A percentile compares a stretch with the other conserved stretches of the same genome.
phyloP scores from a whole-genome alignment of 768 basidiomycete species.

The Rhodotorula paludigena region DNA sequence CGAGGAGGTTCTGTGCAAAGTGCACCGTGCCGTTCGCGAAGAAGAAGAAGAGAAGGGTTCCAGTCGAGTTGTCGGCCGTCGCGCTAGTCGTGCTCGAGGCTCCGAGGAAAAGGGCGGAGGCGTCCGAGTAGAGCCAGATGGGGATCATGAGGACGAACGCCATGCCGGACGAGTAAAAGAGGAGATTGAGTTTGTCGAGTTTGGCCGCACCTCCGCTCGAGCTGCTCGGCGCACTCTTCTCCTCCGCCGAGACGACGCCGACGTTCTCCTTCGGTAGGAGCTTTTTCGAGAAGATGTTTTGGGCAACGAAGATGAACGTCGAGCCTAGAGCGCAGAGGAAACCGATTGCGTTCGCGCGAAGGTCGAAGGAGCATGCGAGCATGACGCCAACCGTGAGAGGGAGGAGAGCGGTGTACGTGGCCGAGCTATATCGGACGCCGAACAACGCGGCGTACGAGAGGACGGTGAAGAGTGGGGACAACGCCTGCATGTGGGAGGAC shows the following conservation, averaged over 20 bases:
- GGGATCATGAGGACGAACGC: slow-evolving; percentile 96
- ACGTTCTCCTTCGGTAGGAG: slow-evolving; percentile 64
- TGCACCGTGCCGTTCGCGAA: slow-evolving; percentile 92
- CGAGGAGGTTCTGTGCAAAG: slow-evolving; percentile 94
- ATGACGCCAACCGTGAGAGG: slow-evolving; percentile 94
- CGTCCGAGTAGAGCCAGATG: slow-evolving; percentile 85
- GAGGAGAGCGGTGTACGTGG: slow-evolving; percentile 83
- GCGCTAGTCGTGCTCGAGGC: slow-evolving; percentile 32
- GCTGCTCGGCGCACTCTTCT: slow-evolving; percentile 6
- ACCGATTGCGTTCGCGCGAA: slow-evolving; percentile 80
- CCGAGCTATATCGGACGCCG: slow-evolving; percentile 82
- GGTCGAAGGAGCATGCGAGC: slow-evolving; percentile 90
- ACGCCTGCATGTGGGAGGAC: slow-evolving; percentile 57
- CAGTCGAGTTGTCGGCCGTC: slow-evolving; percentile 46
- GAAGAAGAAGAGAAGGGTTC: slow-evolving; percentile 73
- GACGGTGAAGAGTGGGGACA: slow-evolving; percentile 95
- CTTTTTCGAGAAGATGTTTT: slow-evolving; percentile 99
- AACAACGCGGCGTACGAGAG: slow-evolving; percentile 90
- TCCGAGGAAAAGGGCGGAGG: slow-evolving; percentile 58
- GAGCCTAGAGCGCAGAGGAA: slow-evolving; percentile 95
- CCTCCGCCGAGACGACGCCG: background rate
- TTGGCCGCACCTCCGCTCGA: slow-evolving; percentile 52
- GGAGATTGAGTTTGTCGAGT: slow-evolving; percentile 92
- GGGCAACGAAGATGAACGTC: slow-evolving; percentile 91
- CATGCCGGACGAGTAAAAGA: slow-evolving; percentile 88